Evolutionary conservation across 768 basidiomycete genomes (phyloP).

Genomic region (Lepiota brunneoincarnata): DNA sequence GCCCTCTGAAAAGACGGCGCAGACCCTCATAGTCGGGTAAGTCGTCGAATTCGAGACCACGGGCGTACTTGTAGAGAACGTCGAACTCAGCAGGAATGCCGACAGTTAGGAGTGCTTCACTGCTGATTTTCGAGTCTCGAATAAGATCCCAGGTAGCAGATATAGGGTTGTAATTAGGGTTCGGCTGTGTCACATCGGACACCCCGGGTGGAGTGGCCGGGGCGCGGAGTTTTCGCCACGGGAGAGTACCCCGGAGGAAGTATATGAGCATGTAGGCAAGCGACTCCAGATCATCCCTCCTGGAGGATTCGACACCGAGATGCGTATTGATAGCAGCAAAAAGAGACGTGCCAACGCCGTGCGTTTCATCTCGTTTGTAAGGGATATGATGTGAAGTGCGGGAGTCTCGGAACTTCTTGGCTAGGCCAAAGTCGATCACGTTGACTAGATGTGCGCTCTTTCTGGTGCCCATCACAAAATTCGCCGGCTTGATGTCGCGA

Average conservation of each 20-base stretch:
- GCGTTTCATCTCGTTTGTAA: slow-evolving; percentile 69
- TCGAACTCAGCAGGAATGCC: slow-evolving; percentile 82
- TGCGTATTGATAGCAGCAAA: slow-evolving; percentile 17
- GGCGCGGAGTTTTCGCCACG: slow-evolving; percentile 75
- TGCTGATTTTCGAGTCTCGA: slow-evolving; percentile 66
- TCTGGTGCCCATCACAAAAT: slow-evolving; percentile 91
- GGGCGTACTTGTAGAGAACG: slow-evolving; percentile 75
- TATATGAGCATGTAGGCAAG: slow-evolving; percentile 84
- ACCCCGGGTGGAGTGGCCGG: slow-evolving; percentile 32
- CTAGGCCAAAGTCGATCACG: slow-evolving; percentile 87
- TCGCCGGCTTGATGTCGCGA: slow-evolving; percentile 97
- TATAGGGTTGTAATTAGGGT: slow-evolving; percentile 48
- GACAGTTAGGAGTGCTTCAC: slow-evolving; percentile 65
- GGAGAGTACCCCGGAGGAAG: slow-evolving; percentile 73
- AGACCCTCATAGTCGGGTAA: slow-evolving; percentile 87
- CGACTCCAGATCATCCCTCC: slow-evolving; percentile 78
- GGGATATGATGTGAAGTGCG: slow-evolving; percentile 66
- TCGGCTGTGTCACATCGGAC: slow-evolving; percentile 22
- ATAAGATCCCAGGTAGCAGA: slow-evolving; percentile 77
- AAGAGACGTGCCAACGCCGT: slow-evolving; percentile 76
- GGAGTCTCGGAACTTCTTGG: slow-evolving; percentile 72
- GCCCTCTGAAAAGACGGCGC: slow-evolving; percentile 63
- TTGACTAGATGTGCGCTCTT: slow-evolving; percentile 70
- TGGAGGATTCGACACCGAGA: slow-evolving; percentile 55
- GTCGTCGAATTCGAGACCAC: slow-evolving; percentile 84